Evolutionary conservation across 306 rosid genomes (phyloP).

Genomic region (Vigna mungo): DNA sequence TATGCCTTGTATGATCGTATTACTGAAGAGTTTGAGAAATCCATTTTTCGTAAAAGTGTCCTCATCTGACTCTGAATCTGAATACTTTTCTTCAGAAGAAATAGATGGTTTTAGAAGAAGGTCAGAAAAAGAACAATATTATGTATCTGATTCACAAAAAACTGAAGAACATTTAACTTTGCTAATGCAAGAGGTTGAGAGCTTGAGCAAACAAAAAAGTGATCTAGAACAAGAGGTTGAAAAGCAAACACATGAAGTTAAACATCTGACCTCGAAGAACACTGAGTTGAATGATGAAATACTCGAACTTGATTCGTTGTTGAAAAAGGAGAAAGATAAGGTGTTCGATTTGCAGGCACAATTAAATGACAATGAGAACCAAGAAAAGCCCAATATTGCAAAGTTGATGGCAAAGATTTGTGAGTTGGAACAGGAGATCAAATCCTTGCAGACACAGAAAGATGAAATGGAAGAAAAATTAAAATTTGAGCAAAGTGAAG

Average conservation of each 20-base stretch:
- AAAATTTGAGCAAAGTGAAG: slow-evolving; percentile 36
- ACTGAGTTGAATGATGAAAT: slow-evolving; percentile 39
- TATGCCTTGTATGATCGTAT: slow-evolving; percentile 62
- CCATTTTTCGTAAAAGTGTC: slow-evolving; percentile 32
- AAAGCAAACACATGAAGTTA: slow-evolving; percentile 50
- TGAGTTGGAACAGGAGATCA: slow-evolving; percentile 43
- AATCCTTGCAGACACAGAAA: slow-evolving; percentile 42
- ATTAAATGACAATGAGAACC: slow-evolving; percentile 42
- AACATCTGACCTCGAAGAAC: slow-evolving; percentile 45
- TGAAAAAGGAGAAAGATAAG: slow-evolving; percentile 49
- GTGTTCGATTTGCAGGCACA: slow-evolving; percentile 40
- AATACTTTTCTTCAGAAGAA: slow-evolving; percentile 80
- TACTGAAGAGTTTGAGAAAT: slow-evolving; percentile 53
- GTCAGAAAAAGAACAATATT: too few relatives aligned
- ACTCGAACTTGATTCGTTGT: slow-evolving; percentile 51
- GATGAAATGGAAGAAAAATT: slow-evolving; percentile 53
- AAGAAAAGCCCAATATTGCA: slow-evolving; percentile 39
- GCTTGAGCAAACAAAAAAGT: slow-evolving; percentile 45
- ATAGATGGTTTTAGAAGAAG: slow-evolving; percentile 40
- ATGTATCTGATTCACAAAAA: slow-evolving; percentile 31
- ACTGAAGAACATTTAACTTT: slow-evolving; percentile 44
- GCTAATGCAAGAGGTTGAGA: slow-evolving; percentile 49
- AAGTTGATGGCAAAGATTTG: slow-evolving; percentile 41
- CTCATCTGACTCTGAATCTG: slow-evolving; percentile 67
- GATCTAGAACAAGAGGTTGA: slow-evolving; percentile 52